Percentiles rank a stretch among this genome's conserved stretches.
Conservation (phyloP, 2,329 filamentous ascomycete species). For the Xylaria digitata region DNA sequence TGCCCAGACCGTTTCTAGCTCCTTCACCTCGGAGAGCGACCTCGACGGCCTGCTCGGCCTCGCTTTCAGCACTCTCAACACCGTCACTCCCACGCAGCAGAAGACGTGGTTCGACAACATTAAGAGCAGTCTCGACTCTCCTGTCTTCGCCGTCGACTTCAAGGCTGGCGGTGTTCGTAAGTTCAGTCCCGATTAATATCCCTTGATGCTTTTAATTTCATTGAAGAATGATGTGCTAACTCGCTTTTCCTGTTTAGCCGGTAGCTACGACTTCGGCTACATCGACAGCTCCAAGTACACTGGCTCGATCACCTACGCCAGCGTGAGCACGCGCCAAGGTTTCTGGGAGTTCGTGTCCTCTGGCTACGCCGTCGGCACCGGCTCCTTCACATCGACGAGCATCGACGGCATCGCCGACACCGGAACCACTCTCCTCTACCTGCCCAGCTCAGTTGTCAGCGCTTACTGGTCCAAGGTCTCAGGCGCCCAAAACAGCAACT, state of each 20-base stretch:
- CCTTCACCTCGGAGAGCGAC: constrained; percentile 44
- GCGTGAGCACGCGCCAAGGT: constrained; percentile 46
- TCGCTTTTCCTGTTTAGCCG: constrained; percentile 34
- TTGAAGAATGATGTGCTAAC: constrained; percentile 2
- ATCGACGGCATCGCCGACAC: constrained; percentile 67
- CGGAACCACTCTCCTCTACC: constrained; percentile 64
- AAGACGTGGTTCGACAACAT: constrained; percentile 47
- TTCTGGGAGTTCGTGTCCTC: constrained; percentile 51
- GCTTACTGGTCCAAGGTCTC: constrained; percentile 64
- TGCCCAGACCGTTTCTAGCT: constrained; percentile 38
- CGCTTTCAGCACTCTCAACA: constrained; percentile 45
- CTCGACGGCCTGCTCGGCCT: constrained; percentile 47
- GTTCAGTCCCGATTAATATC: constrained; percentile 5
- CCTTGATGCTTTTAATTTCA: not conserved
- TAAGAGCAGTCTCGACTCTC: constrained; percentile 38
- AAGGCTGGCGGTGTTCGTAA: constrained; percentile 40
- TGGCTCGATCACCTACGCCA: constrained; percentile 47
- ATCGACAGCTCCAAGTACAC: constrained; percentile 48
- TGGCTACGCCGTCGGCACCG: constrained; percentile 47
- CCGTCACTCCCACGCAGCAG: constrained; percentile 36
- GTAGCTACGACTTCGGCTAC: constrained; percentile 52
- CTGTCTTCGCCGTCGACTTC: constrained; percentile 47
- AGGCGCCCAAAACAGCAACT: constrained; percentile 54
- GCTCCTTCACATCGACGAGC: constrained; percentile 37
- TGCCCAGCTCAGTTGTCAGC: constrained; percentile 59